phyloP scores from a whole-genome alignment of 805 yeast species.

The Naumovozyma baii region DNA sequence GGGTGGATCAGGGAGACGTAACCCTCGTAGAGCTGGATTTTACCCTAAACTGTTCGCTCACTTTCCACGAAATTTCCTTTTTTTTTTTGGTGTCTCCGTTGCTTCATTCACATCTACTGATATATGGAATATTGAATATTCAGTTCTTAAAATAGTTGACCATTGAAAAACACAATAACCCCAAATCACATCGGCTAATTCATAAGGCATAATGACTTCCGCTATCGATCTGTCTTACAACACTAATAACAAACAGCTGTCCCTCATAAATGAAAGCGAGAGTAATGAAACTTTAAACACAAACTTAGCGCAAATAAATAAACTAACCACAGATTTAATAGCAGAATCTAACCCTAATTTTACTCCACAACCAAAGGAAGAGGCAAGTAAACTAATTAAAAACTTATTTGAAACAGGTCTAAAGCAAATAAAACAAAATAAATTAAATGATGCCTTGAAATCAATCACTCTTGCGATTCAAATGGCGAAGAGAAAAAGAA shows the following conservation, averaged over 20 bases:
- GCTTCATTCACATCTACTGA: too few relatives aligned
- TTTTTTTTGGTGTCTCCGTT: too few relatives aligned
- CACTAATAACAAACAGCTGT: conserved; percentile 21
- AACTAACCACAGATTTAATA: conserved; percentile 28
- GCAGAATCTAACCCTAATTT: conserved; percentile 39
- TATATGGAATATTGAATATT: too few relatives aligned
- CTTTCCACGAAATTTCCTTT: too few relatives aligned
- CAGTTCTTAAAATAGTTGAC: too few relatives aligned
- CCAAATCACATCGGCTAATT: too few relatives aligned
- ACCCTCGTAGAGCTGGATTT: too few relatives aligned
- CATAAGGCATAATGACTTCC: too few relatives aligned
- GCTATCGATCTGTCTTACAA: conserved; percentile 17
- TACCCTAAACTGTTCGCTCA: too few relatives aligned
- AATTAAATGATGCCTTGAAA: conserved; percentile 51
- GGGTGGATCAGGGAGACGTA: too few relatives aligned
- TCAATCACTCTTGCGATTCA: conserved; percentile 59
- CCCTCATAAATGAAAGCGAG: conserved; percentile 4
- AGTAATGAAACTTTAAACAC: conserved; percentile 9
- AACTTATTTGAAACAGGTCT: conserved; percentile 59
- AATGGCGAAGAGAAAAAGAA: conserved; percentile 50
- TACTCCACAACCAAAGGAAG: conserved; percentile 47
- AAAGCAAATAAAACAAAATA: conserved; percentile 41
- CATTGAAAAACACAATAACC: too few relatives aligned
- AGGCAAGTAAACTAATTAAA: conserved; percentile 44
- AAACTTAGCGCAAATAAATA: conserved; percentile 30